Conservation (phyloP, 805 yeast genomes). For the Candida sithepensis region DNA sequence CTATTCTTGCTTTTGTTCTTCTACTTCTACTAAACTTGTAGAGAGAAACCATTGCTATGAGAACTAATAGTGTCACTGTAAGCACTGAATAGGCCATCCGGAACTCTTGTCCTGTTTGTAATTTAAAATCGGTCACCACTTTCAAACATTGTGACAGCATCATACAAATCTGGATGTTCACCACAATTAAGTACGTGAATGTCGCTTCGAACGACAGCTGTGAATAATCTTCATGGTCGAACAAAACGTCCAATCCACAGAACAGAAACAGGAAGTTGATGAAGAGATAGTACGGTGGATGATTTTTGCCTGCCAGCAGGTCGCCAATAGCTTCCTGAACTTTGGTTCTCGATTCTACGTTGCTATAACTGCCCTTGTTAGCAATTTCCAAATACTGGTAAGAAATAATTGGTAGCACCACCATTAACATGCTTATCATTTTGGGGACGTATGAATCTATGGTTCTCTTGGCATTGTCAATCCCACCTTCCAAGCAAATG, state of each 20-base stretch:
- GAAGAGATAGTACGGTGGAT: slow-evolving; percentile 14
- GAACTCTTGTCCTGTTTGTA: neutral
- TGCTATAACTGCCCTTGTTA: slow-evolving; percentile 6
- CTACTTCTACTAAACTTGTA: neutral
- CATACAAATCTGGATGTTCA: slow-evolving; percentile 3
- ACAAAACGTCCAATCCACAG: neutral
- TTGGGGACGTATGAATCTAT: neutral
- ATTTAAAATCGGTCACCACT: neutral
- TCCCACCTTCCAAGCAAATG: too few species aligned
- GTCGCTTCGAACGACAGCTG: slow-evolving; percentile 8
- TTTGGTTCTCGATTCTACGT: neutral
- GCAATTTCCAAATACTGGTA: slow-evolving; percentile 11
- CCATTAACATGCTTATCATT: neutral
- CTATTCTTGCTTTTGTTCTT: neutral
- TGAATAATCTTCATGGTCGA: neutral
- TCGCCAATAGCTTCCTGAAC: neutral
- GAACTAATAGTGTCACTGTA: neutral
- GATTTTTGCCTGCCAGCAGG: slow-evolving; percentile 11
- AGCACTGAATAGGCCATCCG: neutral
- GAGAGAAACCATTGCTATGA: neutral
- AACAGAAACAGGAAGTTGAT: slow-evolving; percentile 4
- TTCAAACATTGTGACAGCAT: slow-evolving; percentile 2
- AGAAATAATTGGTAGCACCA: slow-evolving; percentile 7
- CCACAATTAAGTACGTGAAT: slow-evolving; percentile 9
- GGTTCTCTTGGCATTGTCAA: neutral